These are phyloP conservation scores for Populus tomentosa DNA, from an alignment of 441 rosid species.

Conservation along the genomic window DNA sequence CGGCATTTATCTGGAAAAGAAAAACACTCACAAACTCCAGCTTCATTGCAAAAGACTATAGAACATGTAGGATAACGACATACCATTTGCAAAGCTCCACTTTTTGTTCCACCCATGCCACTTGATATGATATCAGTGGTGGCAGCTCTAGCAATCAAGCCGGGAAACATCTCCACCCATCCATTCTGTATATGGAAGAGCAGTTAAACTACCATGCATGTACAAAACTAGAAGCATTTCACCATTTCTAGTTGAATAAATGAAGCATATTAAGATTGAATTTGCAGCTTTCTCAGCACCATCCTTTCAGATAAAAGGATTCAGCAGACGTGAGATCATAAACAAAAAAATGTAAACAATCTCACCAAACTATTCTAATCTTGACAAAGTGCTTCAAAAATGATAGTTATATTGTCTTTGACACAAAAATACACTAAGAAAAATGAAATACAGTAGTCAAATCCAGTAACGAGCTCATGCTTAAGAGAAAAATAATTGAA, in stretches of 20 bases:
- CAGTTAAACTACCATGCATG: neutral
- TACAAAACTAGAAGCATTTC: slow-evolving; percentile 1
- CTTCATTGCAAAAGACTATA: neutral
- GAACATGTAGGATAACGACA: slow-evolving; percentile 20
- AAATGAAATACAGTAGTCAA: neutral
- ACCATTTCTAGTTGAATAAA: neutral
- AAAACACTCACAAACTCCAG: neutral
- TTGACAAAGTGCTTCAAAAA: neutral
- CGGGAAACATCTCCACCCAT: slow-evolving; percentile 73
- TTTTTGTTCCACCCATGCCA: slow-evolving; percentile 54
- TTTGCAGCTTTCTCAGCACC: too few relatives aligned
- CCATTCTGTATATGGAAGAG: slow-evolving; percentile 36
- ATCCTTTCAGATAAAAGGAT: too few relatives aligned
- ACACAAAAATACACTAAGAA: neutral
- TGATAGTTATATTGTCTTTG: neutral
- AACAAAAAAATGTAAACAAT: too few relatives aligned
- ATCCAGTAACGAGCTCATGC: neutral
- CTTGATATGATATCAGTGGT: slow-evolving; percentile 53
- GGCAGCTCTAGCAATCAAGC: slow-evolving; percentile 55
- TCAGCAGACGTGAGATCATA: too few relatives aligned
- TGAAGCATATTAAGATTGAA: too few relatives aligned
- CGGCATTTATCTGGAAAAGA: slow-evolving; percentile 58
- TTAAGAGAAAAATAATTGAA: neutral
- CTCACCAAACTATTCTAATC: too few relatives aligned
- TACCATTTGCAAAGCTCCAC: slow-evolving; percentile 68